Conservation (phyloP, 2,329 filamentous ascomycete genomes). For the Nothomitra cinnamomea region DNA sequence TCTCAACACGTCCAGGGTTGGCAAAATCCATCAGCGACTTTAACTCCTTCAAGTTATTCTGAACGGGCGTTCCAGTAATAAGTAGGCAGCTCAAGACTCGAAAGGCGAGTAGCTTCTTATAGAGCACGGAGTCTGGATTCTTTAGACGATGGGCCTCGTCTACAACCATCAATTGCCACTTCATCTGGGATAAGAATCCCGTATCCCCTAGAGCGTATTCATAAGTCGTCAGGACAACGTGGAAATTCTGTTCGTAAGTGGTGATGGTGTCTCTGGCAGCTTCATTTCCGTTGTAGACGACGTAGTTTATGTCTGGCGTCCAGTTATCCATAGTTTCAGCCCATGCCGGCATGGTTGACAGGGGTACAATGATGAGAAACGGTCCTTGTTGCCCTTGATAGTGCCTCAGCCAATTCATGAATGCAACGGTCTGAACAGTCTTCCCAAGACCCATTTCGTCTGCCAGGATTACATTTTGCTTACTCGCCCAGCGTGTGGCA, state of each 20-base stretch:
- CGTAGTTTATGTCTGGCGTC: slow-evolving; percentile 92
- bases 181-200: slow-evolving; percentile 70
- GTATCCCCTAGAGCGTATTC: slow-evolving; percentile 86
- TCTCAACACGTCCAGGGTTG: slow-evolving; percentile 81
- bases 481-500: slow-evolving; percentile 85
- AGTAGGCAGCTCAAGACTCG: slow-evolving; percentile 75
- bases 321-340: slow-evolving; percentile 94
- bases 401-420: slow-evolving; percentile 93
- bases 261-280: slow-evolving; percentile 72
- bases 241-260: slow-evolving; percentile 88
- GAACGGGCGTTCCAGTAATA: slow-evolving; percentile 93
- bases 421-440: slow-evolving; percentile 92
- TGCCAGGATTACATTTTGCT: slow-evolving; percentile 89
- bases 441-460: slow-evolving; percentile 99
- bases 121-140: slow-evolving; percentile 88
- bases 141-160: slow-evolving; percentile 96
- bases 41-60: slow-evolving; percentile 88
- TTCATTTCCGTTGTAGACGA: slow-evolving; percentile 87
- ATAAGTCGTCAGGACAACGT: slow-evolving; percentile 93
- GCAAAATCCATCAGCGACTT: slow-evolving; percentile 89
- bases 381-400: slow-evolving; percentile 80
- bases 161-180: slow-evolving; percentile 93
- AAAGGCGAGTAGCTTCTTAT: slow-evolving; percentile 70
- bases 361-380: slow-evolving; percentile 89
- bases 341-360: slow-evolving; percentile 96